phyloP scores from a whole-genome alignment of 2,329 filamentous ascomycete species.

The Talaromyces sp. region DNA sequence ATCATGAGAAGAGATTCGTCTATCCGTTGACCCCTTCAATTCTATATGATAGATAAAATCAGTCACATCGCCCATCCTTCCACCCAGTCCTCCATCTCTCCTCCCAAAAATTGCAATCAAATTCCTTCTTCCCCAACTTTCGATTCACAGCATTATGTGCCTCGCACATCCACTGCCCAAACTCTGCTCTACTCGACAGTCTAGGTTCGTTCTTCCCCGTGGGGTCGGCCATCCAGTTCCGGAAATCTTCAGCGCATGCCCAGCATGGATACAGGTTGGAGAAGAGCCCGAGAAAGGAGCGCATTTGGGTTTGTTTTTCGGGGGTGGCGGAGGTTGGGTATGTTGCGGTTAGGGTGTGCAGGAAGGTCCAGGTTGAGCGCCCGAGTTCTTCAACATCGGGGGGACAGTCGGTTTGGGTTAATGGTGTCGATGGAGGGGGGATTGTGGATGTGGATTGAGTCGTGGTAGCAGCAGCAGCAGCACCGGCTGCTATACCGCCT shows the following conservation, averaged over 20 bases:
- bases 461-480: slow-evolving; percentile 9
- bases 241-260: slow-evolving; percentile 91
- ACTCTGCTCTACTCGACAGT: slow-evolving; percentile 49
- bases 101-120: slow-evolving; percentile 88
- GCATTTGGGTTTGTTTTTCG: slow-evolving; percentile 70
- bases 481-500: slow-evolving; percentile 20
- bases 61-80: slow-evolving; percentile 63
- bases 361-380: slow-evolving; percentile 84
- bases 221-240: slow-evolving; percentile 67
- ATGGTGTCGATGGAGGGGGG: background rate
- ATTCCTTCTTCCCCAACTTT: slow-evolving; percentile 85
- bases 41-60: background rate
- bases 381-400: slow-evolving; percentile 86
- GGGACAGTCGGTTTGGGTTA: slow-evolving; percentile 67
- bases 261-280: slow-evolving; percentile 91
- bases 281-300: slow-evolving; percentile 74
- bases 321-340: slow-evolving; percentile 71
- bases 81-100: slow-evolving; percentile 92
- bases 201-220: slow-evolving; percentile 59
- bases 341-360: slow-evolving; percentile 84
- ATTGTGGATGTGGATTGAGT: too few species aligned
- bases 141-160: slow-evolving; percentile 52
- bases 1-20: slow-evolving; percentile 16
- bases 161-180: slow-evolving; percentile 51
- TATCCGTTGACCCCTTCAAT: background rate